These are phyloP conservation scores for Metarhizium robertsii DNA, from an alignment of 2,329 filamentous ascomycete species.

Conservation along the genomic window DNA sequence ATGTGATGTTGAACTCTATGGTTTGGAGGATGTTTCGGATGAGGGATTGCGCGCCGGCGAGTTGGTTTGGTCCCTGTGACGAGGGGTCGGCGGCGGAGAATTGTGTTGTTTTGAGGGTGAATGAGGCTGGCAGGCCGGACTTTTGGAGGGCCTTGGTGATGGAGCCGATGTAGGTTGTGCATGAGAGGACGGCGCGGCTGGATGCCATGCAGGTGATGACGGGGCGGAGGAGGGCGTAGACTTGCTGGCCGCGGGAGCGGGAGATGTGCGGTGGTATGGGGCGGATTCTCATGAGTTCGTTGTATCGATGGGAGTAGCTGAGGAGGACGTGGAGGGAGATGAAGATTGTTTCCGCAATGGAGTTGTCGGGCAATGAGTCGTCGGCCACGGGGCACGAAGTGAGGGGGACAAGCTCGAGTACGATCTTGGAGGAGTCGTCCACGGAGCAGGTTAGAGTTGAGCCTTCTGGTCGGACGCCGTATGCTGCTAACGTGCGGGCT, in stretches of 20 bases:
- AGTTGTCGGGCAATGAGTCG: conserved; percentile 29
- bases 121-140: conserved; percentile 35
- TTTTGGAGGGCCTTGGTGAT: conserved; percentile 34
- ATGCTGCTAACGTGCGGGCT: conserved; percentile 60
- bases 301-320: conserved; percentile 68
- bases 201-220: conserved; percentile 40
- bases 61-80: conserved; percentile 24
- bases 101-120: conserved; percentile 31
- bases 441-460: conserved; percentile 47
- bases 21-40: conserved; percentile 32
- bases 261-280: conserved; percentile 32
- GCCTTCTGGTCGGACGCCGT: conserved; percentile 57
- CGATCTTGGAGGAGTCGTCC: conserved; percentile 41
- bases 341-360: conserved; percentile 55
- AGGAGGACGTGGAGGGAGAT: conserved; percentile 68
- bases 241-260: conserved; percentile 27
- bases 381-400: conserved; percentile 26
- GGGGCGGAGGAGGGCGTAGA: conserved; percentile 41
- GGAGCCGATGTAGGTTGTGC: conserved; percentile 32
- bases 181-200: conserved; percentile 28
- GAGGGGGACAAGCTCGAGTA: conserved; percentile 60
- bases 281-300: conserved; percentile 58
- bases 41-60: conserved; percentile 34
- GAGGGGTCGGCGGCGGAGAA: conserved; percentile 17
- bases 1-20: conserved; percentile 31